Conservation (phyloP, 306 rosid genomes). For the Mucuna pruriens region DNA sequence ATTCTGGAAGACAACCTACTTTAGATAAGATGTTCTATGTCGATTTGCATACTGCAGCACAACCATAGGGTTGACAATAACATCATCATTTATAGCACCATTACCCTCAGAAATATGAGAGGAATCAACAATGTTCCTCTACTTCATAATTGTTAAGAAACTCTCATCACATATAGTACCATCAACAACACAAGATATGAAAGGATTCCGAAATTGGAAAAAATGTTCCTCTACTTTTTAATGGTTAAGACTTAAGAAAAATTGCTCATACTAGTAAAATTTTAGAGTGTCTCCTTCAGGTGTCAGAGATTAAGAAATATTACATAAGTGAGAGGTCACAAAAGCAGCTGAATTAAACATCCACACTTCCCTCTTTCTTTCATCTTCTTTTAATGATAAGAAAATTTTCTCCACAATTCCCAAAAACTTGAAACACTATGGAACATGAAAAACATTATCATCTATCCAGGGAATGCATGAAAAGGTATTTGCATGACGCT, state of each 20-base stretch:
- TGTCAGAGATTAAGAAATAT: constrained; percentile 3
- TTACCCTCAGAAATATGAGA: not conserved
- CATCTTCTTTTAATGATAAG: not conserved
- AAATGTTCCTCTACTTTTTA: not conserved
- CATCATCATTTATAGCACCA: not conserved
- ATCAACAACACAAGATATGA: not conserved
- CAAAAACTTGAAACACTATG: not conserved
- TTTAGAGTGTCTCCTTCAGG: not conserved
- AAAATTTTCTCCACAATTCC: not conserved
- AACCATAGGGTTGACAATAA: not conserved
- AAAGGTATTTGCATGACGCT: not conserved
- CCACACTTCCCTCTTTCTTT: not conserved
- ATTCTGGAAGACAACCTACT: not conserved
- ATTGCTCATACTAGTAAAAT: not conserved
- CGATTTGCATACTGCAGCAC: not conserved
- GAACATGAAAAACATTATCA: not conserved
- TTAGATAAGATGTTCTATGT: not conserved
- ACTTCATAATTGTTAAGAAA: not conserved
- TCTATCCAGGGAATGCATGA: not conserved
- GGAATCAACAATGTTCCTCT: not conserved
- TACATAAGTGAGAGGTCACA: not conserved
- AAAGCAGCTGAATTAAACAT: constrained; percentile 21
- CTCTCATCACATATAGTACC: not conserved
- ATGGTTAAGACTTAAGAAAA: constrained; percentile 11
- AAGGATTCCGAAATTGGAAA: not conserved